Conservation (phyloP, 2,329 filamentous ascomycete genomes). For the Trichoderma sp. region DNA sequence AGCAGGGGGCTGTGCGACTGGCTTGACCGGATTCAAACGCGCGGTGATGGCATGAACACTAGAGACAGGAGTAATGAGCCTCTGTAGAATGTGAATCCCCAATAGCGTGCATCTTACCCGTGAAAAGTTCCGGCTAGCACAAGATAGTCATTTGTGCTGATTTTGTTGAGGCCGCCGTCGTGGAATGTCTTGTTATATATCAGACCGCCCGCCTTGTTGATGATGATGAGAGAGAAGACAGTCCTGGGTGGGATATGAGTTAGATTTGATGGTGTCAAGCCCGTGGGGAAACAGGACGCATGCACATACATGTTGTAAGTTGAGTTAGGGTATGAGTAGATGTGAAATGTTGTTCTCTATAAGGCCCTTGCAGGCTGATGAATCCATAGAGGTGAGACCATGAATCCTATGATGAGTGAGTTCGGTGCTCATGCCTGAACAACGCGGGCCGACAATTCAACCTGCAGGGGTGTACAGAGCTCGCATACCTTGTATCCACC, state of each 20-base stretch:
- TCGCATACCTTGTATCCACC: background rate
- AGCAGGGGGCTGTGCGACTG: conserved; percentile 33
- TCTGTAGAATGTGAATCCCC: conserved; percentile 2
- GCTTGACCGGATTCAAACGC: conserved; percentile 57
- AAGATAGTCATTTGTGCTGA: conserved; percentile 93
- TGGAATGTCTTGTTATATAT: conserved; percentile 96
- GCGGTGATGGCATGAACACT: conserved; percentile 70
- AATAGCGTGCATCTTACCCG: conserved; percentile 56
- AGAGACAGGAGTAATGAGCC: conserved; percentile 8
- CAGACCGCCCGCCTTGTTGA: conserved; percentile 96
- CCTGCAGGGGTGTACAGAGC: background rate
- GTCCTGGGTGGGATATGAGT: conserved; percentile 59
- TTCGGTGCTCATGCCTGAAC: background rate
- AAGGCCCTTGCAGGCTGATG: conserved; percentile 22
- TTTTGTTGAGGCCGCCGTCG: conserved; percentile 77
- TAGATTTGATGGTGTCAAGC: background rate
- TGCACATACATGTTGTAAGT: conserved; percentile 12
- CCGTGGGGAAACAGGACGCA: background rate
- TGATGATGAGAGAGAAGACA: conserved; percentile 91
- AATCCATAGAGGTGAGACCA: conserved; percentile 20
- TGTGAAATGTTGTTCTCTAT: background rate
- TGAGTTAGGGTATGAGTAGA: background rate
- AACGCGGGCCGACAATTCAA: background rate
- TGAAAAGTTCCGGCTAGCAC: conserved; percentile 97
- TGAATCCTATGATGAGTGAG: conserved; percentile 16